A percentile compares a stretch with the other conserved stretches of the same genome.
Evolutionary conservation across 805 yeast species (phyloP).

Genomic region (Sugiyamaella mastotermitis): DNA sequence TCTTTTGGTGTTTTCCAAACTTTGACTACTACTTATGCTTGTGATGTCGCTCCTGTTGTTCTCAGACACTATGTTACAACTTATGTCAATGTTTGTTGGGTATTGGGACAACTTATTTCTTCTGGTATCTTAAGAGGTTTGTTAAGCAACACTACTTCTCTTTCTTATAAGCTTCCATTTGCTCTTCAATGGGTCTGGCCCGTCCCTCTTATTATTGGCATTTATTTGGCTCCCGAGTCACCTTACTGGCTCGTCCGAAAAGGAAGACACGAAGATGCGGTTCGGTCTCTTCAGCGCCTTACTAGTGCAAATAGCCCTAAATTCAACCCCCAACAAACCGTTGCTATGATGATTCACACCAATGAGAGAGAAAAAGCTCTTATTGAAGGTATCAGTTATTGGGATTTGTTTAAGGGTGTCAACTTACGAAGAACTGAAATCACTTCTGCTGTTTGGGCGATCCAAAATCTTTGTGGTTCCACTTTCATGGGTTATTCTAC

Average conservation of each 20-base stretch:
- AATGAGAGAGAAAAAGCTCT: constrained; percentile 28
- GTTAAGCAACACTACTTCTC: constrained; percentile 21
- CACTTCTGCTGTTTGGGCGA: constrained; percentile 39
- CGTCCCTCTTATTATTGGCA: constrained; percentile 35
- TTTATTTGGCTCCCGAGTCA: constrained; percentile 45
- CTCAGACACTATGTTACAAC: constrained; percentile 46
- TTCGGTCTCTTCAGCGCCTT: constrained; percentile 46
- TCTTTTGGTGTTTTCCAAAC: constrained; percentile 51
- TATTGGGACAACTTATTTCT: constrained; percentile 50
- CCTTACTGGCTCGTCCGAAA: constrained; percentile 51
- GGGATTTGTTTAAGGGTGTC: constrained; percentile 43
- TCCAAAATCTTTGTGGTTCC: constrained; percentile 30
- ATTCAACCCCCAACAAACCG: constrained; percentile 36
- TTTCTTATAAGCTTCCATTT: constrained; percentile 48
- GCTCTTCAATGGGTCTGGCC: constrained; percentile 60
- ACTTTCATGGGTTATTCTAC: constrained; percentile 12
- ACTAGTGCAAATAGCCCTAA: constrained; percentile 34
- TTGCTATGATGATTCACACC: constrained; percentile 43
- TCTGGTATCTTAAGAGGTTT: constrained; percentile 44
- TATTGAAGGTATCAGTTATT: constrained; percentile 9
- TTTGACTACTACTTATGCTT: constrained; percentile 45
- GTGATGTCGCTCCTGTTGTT: constrained; percentile 49
- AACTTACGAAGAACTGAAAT: constrained; percentile 47
- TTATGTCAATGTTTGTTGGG: constrained; percentile 48
- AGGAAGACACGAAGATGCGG: constrained; percentile 39